These are phyloP conservation scores for Fusarium pseudonygamai DNA, from an alignment of 2,329 filamentous ascomycete species.

Conservation along the genomic window DNA sequence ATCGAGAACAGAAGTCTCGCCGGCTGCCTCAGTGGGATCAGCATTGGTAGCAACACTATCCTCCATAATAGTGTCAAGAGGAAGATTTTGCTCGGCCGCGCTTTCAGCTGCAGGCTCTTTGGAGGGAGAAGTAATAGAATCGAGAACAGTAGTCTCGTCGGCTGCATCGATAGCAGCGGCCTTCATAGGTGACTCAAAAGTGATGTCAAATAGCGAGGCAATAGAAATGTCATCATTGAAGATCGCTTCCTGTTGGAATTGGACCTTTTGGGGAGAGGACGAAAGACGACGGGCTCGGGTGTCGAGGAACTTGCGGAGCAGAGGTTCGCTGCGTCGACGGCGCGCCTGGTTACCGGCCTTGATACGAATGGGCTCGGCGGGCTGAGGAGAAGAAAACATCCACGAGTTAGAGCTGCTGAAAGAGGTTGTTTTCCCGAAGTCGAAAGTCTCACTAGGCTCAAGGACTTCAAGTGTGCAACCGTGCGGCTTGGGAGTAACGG, in stretches of 20 bases:
- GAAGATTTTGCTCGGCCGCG: background rate
- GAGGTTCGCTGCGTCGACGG: constrained; percentile 50
- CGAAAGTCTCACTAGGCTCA: constrained; percentile 25
- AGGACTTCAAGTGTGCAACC: background rate
- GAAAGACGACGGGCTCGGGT: constrained; percentile 42
- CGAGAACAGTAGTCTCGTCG: background rate
- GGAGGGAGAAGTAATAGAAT: background rate
- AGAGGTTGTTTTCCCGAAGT: constrained; percentile 44
- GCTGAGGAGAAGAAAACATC: constrained; percentile 37
- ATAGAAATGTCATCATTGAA: constrained; percentile 29
- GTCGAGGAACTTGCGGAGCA: constrained; percentile 42
- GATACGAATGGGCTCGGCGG: constrained; percentile 35
- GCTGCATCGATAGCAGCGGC: background rate
- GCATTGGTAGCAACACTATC: background rate
- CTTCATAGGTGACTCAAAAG: background rate
- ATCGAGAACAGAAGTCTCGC: background rate
- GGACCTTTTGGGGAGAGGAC: constrained; percentile 43
- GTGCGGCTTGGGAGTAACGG: background rate
- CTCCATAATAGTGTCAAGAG: background rate
- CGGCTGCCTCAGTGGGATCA: background rate
- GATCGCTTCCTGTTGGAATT: constrained; percentile 29
- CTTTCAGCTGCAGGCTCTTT: background rate
- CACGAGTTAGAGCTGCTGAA: constrained; percentile 44
- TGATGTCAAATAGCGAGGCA: constrained; percentile 5
- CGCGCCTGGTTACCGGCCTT: constrained; percentile 34